A percentile compares a stretch with the other conserved stretches of the same genome.
Evolutionary conservation across 805 yeast genomes (phyloP).

Genomic region (Candida bentonensis): DNA sequence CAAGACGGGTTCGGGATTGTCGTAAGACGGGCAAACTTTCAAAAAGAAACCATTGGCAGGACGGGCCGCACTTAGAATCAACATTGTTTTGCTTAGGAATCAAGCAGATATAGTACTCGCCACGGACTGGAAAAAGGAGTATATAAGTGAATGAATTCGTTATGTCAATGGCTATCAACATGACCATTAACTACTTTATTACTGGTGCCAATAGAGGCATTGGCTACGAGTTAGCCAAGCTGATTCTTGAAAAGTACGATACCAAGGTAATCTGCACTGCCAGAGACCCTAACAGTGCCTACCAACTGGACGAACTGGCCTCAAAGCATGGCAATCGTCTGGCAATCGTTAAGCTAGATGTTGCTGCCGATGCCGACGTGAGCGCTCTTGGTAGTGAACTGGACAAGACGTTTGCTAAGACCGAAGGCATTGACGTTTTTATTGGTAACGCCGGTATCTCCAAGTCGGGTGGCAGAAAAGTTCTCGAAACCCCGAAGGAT

Average conservation of each 20-base stretch:
- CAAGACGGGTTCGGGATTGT: no score
- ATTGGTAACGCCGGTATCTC: conserved; percentile 19
- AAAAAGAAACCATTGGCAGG: no score
- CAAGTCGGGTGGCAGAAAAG: conserved; percentile 12
- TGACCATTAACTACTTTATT: conserved; percentile 17
- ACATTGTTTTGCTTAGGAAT: no score
- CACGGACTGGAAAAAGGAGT: no score
- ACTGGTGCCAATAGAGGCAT: conserved; percentile 27
- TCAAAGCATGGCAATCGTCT: background rate
- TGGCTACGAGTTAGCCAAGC: conserved; percentile 21
- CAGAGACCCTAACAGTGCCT: conserved; percentile 7
- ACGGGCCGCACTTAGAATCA: no score
- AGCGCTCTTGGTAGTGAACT: conserved; percentile 12
- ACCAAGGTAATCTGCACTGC: conserved; percentile 16
- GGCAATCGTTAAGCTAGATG: background rate
- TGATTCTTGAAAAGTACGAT: conserved; percentile 12
- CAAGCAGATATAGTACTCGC: no score
- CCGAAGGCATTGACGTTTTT: conserved; percentile 16
- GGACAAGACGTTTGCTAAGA: conserved; percentile 14
- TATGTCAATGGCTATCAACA: no score
- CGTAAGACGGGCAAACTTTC: no score
- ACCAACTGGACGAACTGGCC: conserved; percentile 6
- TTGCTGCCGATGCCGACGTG: background rate
- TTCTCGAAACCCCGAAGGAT: conserved; percentile 7
- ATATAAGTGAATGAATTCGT: no score